These are phyloP conservation scores for Pelargonium australe DNA, from an alignment of 441 rosid species.

Conservation along the genomic window DNA sequence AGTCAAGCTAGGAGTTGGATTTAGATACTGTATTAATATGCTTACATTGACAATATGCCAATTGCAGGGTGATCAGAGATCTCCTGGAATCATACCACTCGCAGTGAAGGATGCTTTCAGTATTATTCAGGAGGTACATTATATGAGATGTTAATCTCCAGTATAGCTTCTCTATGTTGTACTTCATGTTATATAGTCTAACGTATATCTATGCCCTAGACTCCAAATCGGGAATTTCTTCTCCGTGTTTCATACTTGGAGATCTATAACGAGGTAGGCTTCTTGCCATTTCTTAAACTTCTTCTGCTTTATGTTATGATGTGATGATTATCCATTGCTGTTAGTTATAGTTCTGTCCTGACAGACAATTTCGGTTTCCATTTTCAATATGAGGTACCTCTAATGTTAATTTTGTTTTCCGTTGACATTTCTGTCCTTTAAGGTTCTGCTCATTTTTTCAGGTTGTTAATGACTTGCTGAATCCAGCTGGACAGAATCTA, in stretches of 20 bases:
- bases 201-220: conserved; percentile 43
- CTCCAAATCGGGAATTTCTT: conserved; percentile 89
- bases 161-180: not conserved
- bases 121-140: conserved; percentile 90
- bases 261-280: conserved; percentile 85
- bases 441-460: conserved; percentile 33
- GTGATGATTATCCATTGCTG: not conserved
- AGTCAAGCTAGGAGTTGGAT: conserved; percentile 15
- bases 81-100: conserved; percentile 95
- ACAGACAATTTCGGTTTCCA: conserved; percentile 1
- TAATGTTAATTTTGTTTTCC: conserved; percentile 18
- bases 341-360: not conserved
- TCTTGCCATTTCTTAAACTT: not conserved
- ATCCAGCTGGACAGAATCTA: conserved; percentile 96
- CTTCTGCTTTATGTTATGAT: not conserved
- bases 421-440: conserved; percentile 21
- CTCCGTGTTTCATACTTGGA: conserved; percentile 96
- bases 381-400: conserved; percentile 14
- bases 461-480: conserved; percentile 94
- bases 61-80: conserved; percentile 99
- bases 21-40: conserved; percentile 17
- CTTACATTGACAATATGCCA: conserved; percentile 23
- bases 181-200: conserved; percentile 11
- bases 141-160: not conserved
- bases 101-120: conserved; percentile 98